A percentile compares a stretch with the other conserved stretches of the same genome.
Conservation (phyloP, 2,329 filamentous ascomycete species). For the Emergomyces africanus region DNA sequence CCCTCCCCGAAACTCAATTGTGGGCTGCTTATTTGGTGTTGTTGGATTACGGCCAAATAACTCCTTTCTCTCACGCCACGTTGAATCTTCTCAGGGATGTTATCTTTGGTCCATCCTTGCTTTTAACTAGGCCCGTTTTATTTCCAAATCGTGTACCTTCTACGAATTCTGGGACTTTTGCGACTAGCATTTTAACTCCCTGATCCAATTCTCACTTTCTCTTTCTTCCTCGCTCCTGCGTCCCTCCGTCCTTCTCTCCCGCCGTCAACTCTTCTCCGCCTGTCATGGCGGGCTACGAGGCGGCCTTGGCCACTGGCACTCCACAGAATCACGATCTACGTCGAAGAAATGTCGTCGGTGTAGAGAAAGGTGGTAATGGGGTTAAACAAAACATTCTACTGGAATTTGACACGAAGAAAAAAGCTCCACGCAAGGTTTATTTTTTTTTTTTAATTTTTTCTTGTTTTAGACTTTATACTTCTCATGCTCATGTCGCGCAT, state of each 20-base stretch:
- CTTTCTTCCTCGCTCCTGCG: background rate
- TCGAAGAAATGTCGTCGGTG: slow-evolving; percentile 29
- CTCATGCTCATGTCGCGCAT: background rate
- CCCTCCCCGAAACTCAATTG: background rate
- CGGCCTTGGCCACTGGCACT: slow-evolving; percentile 23
- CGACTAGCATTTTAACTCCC: background rate
- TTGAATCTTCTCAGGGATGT: background rate
- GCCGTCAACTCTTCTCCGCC: background rate
- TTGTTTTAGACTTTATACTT: too few species aligned
- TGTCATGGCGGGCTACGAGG: slow-evolving; percentile 22
- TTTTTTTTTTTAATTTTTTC: too few species aligned
- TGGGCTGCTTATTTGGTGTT: background rate
- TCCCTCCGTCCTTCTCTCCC: background rate
- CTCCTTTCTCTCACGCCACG: background rate
- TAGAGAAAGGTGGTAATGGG: background rate
- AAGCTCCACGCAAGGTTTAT: background rate
- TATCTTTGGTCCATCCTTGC: background rate
- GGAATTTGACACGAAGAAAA: background rate
- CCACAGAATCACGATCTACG: slow-evolving; percentile 25
- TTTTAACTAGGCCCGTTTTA: background rate
- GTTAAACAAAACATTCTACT: background rate
- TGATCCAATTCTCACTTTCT: background rate
- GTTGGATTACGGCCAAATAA: background rate
- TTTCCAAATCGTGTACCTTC: background rate
- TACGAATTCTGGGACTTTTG: background rate